phyloP scores from a whole-genome alignment of 2,329 filamentous ascomycete genomes.

The Fusarium pseudograminearum region DNA sequence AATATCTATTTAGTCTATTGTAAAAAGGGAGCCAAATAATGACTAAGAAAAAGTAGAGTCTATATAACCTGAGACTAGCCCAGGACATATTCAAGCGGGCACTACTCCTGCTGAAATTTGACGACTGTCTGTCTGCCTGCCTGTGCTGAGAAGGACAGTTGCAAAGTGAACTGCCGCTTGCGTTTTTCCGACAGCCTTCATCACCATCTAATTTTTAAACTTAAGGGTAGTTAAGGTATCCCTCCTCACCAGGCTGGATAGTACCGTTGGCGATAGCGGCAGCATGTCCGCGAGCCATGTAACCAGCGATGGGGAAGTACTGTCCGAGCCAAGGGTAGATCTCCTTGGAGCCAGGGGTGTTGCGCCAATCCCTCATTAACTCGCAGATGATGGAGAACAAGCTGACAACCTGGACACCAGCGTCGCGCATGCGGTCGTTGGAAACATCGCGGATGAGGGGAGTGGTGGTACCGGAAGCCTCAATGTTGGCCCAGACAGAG shows the following conservation, averaged over 20 bases:
- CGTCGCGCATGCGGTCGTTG: conserved; percentile 74
- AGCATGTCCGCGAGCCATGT: conserved; percentile 71
- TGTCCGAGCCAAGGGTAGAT: conserved; percentile 73
- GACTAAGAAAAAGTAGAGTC: conserved; percentile 12
- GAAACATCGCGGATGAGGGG: conserved; percentile 70
- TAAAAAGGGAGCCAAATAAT: neutral
- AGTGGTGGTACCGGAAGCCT: conserved; percentile 76
- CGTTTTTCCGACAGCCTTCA: neutral
- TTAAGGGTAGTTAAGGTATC: conserved; percentile 3
- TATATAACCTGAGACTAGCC: neutral
- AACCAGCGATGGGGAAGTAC: conserved; percentile 74
- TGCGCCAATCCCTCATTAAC: conserved; percentile 78
- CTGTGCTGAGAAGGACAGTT: neutral
- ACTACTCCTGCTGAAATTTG: too few species aligned
- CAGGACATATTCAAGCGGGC: too few species aligned
- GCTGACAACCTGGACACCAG: conserved; percentile 73
- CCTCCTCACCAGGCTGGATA: conserved; percentile 65
- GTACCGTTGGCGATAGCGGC: conserved; percentile 71
- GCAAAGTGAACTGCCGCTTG: too few species aligned
- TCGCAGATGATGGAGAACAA: conserved; percentile 75
- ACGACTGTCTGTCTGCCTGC: neutral
- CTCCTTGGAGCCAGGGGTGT: conserved; percentile 63
- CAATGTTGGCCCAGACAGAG: conserved; percentile 78
- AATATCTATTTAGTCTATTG: neutral
- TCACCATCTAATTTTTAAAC: accelerated